Evolutionary conservation across 176 grass and related monocot genomes (phyloP).

Genomic region (Dactylis glomerata): DNA sequence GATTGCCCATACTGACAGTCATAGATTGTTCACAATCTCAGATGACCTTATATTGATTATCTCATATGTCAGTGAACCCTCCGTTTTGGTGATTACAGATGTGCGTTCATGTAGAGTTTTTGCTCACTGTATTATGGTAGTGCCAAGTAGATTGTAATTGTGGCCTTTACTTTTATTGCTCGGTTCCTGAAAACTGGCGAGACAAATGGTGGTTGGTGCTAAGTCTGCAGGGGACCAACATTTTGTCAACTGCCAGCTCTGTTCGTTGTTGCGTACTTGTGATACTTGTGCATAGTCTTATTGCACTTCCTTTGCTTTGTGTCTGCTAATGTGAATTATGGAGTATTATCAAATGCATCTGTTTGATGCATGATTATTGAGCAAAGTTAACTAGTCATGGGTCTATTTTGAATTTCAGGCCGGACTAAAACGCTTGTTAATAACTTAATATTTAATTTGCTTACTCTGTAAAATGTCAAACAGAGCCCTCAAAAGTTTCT

Average conservation of each 20-base stretch:
- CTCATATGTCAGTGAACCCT: background rate
- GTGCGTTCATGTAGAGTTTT: conserved; percentile 3
- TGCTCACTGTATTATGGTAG: background rate
- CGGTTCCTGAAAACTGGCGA: background rate
- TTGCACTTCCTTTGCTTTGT: background rate
- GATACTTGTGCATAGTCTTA: background rate
- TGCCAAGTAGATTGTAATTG: background rate
- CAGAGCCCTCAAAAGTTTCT: background rate
- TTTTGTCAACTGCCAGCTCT: background rate
- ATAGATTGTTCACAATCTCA: background rate
- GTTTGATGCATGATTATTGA: background rate
- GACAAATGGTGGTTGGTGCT: background rate
- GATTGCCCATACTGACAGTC: background rate
- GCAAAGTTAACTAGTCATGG: background rate
- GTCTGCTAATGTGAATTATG: background rate
- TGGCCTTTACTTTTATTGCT: background rate
- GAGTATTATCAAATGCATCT: background rate
- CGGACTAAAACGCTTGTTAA: background rate
- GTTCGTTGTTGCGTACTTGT: background rate
- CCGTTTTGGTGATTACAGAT: background rate
- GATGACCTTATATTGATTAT: background rate
- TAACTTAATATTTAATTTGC: background rate
- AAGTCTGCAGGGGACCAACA: background rate
- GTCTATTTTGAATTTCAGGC: background rate
- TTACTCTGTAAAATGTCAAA: background rate